A percentile compares a stretch with the other conserved stretches of the same genome.
Evolutionary conservation across 148 eudicot species (phyloP).

Genomic region (Cornus suecica): DNA sequence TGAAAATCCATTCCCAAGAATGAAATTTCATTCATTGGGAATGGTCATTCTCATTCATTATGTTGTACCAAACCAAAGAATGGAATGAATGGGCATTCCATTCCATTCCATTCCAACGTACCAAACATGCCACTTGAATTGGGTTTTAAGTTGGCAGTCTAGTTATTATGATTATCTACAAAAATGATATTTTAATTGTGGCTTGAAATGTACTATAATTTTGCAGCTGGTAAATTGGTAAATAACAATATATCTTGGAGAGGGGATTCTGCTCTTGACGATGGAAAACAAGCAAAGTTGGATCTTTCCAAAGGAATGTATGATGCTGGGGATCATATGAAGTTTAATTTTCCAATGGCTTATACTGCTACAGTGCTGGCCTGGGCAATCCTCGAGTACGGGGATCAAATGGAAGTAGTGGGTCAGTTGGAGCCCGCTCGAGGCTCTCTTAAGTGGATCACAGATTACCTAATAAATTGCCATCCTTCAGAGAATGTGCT

Average conservation of each 20-base stretch:
- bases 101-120: too few relatives aligned
- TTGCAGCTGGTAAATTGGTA: slow-evolving; percentile 87
- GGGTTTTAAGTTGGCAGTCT: not conserved
- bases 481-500: slow-evolving; percentile 75
- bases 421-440: slow-evolving; percentile 68
- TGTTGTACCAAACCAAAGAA: too few relatives aligned
- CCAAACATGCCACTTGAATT: too few relatives aligned
- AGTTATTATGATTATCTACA: not conserved
- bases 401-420: slow-evolving; percentile 75
- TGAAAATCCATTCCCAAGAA: too few relatives aligned
- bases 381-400: slow-evolving; percentile 92
- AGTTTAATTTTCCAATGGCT: slow-evolving; percentile 93
- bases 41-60: too few relatives aligned
- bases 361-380: slow-evolving; percentile 89
- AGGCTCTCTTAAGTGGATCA: slow-evolving; percentile 81
- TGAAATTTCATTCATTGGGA: too few relatives aligned
- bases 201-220: slow-evolving; percentile 12
- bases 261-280: slow-evolving; percentile 78
- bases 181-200: slow-evolving; percentile 2
- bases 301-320: slow-evolving; percentile 93
- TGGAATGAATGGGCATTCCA: too few relatives aligned
- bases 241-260: slow-evolving; percentile 78
- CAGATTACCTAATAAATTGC: slow-evolving; percentile 71
- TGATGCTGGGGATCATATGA: slow-evolving; percentile 98
- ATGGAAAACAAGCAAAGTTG: slow-evolving; percentile 62